Evolutionary conservation across 306 rosid species (phyloP), one percentile per base, ranked within the genome.

Genomic region (Quercus bicolor): DNA sequence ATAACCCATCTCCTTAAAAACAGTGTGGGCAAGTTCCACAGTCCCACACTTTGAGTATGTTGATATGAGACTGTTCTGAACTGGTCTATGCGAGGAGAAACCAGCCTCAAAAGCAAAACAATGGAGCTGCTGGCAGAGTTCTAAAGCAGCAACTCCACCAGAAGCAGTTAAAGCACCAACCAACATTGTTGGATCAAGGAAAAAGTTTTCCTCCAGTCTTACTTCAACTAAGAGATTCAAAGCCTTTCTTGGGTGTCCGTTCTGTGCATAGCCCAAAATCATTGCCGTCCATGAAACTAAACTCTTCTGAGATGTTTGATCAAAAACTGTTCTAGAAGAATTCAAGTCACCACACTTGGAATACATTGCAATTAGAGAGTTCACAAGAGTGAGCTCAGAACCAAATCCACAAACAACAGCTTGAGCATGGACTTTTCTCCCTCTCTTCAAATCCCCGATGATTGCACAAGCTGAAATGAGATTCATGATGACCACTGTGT

Each of bases 101-200:
- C 79, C 79, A n/a, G 24, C 61, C 48, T 62, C 72, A 64, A 64
- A 62, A 76, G 79, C 62, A 62, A 51, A 64, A 56, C 51, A 62
- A 23, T 76, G 79, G 53, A 76, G 73, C 60, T 76, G 79, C 61
- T 15, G 61, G 48, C 79, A 64, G 29, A 64, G 62, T 72, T 76
- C 79, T 26, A 76, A 64, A 65, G 79, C 48, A 62, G 72, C 79
- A 61, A 75, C 72, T 48, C 65, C 72, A 51, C 72, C 61, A 2
- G 72, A 61, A 61, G 48, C 61, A 76, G 62, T 76, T 48, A 48
- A 65, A 56, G 72, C 73, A 65, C 33, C 23, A 5, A 76, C 11
- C 73, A 48, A n/a, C 79, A 76, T 64, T 76, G 69, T 29, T 62
- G 73, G 28, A 76, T 64, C 33, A 64, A 64, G 73, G 61, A 28